Evolutionary conservation across 331 rosid species (phyloP), one percentile per base, ranked within the genome.

Genomic region (Pyracantha coccinea): DNA sequence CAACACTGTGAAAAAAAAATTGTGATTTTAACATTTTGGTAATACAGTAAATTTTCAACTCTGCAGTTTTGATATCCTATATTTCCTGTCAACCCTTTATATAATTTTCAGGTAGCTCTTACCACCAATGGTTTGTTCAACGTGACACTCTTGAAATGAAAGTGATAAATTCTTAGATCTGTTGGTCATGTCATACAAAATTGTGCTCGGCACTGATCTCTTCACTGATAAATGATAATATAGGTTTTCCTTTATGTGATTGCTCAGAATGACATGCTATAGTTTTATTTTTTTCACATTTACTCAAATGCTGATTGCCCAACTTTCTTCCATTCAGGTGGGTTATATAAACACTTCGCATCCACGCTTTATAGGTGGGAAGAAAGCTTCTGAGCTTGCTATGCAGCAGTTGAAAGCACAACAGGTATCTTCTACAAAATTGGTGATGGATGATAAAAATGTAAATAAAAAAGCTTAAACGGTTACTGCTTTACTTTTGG

Each of bases 301-400:
- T 61, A 65, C 44, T 77, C 66, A 29, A 25, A 27, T 55, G 81
- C 81, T 72, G 71, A 77, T 21, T 3, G 21, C 68, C 24, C 44
- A 55, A 35, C 75, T 62, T 55, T 41, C 52, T 58, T 71, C 61
- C 19, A 31, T 71, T 47, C 85, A 85, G 86, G 79, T 85, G 78
- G 89, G 67, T 77, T 85, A 61, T 74, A 79, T 85, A 70, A 82
- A 82, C 74, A 79, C 85, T 9, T 80, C 89, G 9, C 78, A 85
- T 71, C 85, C 81, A 74, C 74, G 75, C 21, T 85, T 85, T 59
- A 59, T 85, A 71, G 89, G 86, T n/a, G 85, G 89, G 69, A 82
- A 69, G 68, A 82, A 77, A 77, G 86, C 86, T 70, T 66, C 79
- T 71, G 85, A 85, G 83, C 76, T 38, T 74, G 89, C 89, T 29